Base-by-base conservation (phyloP, 805 yeast species). In the Scheffersomyces coipomensis region DNA sequence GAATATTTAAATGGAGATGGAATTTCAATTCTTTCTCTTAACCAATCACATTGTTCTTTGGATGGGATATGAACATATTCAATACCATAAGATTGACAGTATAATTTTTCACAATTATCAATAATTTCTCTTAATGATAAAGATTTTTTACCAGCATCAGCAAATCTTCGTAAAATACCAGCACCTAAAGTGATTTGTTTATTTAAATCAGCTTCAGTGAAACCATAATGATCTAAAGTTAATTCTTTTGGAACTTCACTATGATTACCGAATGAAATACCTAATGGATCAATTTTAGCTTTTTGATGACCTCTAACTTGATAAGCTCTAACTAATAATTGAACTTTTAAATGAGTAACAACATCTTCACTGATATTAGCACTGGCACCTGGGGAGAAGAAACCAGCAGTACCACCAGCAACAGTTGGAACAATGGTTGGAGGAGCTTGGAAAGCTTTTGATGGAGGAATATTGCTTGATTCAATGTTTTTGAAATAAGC, bases 221-320 rank as follows among this genome's bases (percentile, higher is more conserved):
- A 91, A 24, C 93, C 95, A 62, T 93, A 93, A 70, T 87, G 86
- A 49, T 89, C 97, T 45, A 89, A 72, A 35, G 96, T 88, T 60
- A 93, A 76, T 70, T 93, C 99, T 58, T 76, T 81, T 47, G 99
- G 97, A 33, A 76, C 47, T 15, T 35, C 33, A 37, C 68, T 62
- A 55, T 78, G 79, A 56, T 80, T 86, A 52, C 93, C 97, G 59
- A 82, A 87, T 15, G 90, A 80, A 57, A 91, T 85, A 26, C 85
- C 91, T 58, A 93, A 73, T n/a, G 99, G 99, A 66, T 93, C 99
- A 46, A 89, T 83, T 54, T 82, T 84, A 33, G 98, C 97, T 72
- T 87, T 88, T 65, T 83, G 85, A 66, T 93, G 99, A 51, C 99
- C 99, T 68, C 98, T 83, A 38, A 93, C 99, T 73, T 93, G 99